These are phyloP conservation scores for Aspergillus piperis DNA, from an alignment of 2,329 filamentous ascomycete species.

Conservation along the genomic window DNA sequence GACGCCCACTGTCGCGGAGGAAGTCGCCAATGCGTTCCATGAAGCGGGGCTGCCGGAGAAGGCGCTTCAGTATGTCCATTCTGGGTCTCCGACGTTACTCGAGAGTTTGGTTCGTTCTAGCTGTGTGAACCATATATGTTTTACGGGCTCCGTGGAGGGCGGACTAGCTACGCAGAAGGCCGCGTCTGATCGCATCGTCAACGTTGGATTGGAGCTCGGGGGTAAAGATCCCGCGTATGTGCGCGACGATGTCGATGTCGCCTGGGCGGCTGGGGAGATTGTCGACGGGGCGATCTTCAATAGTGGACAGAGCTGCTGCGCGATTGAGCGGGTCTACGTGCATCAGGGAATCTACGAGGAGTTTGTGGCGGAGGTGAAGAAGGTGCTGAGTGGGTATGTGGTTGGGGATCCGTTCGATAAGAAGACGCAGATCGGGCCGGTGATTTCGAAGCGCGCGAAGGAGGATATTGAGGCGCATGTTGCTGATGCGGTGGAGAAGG, in stretches of 20 bases:
- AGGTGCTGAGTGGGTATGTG: constrained; percentile 59
- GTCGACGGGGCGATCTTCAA: constrained; percentile 92
- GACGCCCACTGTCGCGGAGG: constrained; percentile 84
- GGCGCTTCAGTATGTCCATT: constrained; percentile 86
- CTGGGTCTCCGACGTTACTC: constrained; percentile 71
- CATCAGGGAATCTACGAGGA: constrained; percentile 77
- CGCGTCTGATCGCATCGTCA: constrained; percentile 76
- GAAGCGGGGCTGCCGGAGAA: constrained; percentile 79
- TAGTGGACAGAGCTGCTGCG: constrained; percentile 92
- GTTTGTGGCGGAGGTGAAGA: constrained; percentile 77
- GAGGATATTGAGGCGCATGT: constrained; percentile 75
- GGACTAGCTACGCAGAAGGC: constrained; percentile 80
- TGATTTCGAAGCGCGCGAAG: constrained; percentile 75
- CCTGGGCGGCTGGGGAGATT: constrained; percentile 86
- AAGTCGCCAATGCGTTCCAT: constrained; percentile 70
- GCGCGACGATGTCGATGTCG: constrained; percentile 76
- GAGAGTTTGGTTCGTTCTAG: constrained; percentile 75
- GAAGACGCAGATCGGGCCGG: constrained; percentile 77
- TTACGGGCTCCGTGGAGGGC: constrained; percentile 85
- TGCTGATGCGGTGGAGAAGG: constrained; percentile 76
- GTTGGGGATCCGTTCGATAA: constrained; percentile 73
- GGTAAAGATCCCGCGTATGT: constrained; percentile 95
- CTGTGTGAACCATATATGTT: constrained; percentile 75
- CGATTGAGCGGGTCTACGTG: constrained; percentile 85
- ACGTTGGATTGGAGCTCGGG: constrained; percentile 83